Evolutionary conservation across 2,329 filamentous ascomycete genomes (phyloP), one percentile per base, ranked within the genome.

Genomic region (Fusarium sp.): DNA sequence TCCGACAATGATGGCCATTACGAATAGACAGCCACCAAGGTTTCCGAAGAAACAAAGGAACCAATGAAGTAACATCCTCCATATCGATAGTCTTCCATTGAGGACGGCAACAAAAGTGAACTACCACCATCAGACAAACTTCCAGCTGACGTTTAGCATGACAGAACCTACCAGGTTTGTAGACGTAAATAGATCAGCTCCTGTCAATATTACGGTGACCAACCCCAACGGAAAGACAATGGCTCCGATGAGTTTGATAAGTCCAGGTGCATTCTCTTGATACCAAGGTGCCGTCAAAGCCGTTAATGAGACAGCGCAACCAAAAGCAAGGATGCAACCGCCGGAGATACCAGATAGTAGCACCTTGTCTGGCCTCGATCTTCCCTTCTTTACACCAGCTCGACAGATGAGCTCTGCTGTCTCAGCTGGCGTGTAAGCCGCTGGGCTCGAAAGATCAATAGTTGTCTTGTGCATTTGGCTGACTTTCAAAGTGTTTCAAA

Each of bases 11-110:
- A 85, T 74, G 5, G 79, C 72, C 58, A 83, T 80, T 9, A 85
- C 75, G 58, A 85, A 84, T 2, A 86, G 72, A 2, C 77, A 80
- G 0, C 84, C 84, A 0, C 80, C 79, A 2, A 86, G 66, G 57
- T 86, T 86, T 2, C 81, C 83, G 20, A 80, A 79, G 69, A 84
- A 85, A 4, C 81, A 83, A 0, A 85, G 66, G 29, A 78, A 65
- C 83, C 82, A 85, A 41, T 75, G 73, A 0, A 75, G 39, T 0
- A 75, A 6, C 73, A 75, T 75, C 1, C 54, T 62, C 60, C 66
- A 72, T 18, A 66, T 21, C 0, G 72, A 62, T 3, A 75, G 4
- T 13, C 68, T 58, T 10, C 73, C 47, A 5, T 67, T 61, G 0
- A 75, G 62, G 0, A 69, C 69, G 0, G 73, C 71, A 1, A 74